Evolutionary conservation across 176 grass and related monocot species (phyloP).

Genomic region (Rhynchospora breviuscula): DNA sequence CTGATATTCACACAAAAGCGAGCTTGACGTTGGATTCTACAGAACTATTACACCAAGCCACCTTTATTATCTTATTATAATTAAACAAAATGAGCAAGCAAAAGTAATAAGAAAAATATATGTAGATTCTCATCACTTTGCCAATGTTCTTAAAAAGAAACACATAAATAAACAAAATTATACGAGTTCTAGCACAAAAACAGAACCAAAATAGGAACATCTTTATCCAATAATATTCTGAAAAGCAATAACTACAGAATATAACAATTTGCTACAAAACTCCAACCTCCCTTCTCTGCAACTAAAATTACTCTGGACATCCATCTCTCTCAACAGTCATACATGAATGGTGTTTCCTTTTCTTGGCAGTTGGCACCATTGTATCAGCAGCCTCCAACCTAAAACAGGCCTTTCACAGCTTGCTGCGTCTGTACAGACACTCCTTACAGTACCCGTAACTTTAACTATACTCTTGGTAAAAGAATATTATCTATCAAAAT

Average conservation of each 20-base stretch:
- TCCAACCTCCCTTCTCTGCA: neutral
- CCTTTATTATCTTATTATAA: neutral
- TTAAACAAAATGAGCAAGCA: neutral
- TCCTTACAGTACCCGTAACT: conserved; percentile 8
- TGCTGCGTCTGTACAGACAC: neutral
- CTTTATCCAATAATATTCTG: neutral
- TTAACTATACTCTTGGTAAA: conserved; percentile 13
- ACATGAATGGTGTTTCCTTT: neutral
- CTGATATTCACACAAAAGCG: neutral
- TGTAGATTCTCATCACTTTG: neutral
- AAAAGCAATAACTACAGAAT: neutral
- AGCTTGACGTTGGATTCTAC: neutral
- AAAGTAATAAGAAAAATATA: neutral
- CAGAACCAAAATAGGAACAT: neutral
- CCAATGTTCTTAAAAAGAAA: neutral
- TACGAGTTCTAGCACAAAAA: neutral
- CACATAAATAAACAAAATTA: neutral
- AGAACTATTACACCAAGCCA: neutral
- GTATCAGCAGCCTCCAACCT: neutral
- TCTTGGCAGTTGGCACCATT: neutral
- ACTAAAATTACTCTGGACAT: neutral
- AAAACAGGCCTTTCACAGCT: neutral
- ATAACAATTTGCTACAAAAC: conserved; percentile 5
- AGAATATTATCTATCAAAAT: conserved; percentile 16
- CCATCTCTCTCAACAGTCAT: neutral